Evolutionary conservation across 495 filamentous ascomycete species (phyloP).

Genomic region (Entonaema liquescens): DNA sequence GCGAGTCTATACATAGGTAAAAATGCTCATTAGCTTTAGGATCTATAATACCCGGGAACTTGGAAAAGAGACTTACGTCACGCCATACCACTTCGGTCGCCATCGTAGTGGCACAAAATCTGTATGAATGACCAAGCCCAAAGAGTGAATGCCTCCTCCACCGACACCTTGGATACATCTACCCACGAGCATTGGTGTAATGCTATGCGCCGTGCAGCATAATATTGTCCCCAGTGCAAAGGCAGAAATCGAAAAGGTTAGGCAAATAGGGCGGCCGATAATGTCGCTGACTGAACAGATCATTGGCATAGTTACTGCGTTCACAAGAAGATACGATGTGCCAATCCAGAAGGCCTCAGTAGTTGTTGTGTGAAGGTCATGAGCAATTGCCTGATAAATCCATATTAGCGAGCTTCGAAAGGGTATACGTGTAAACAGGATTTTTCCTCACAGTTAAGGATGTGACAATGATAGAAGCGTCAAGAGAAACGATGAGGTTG

Average conservation of each 20-base stretch:
- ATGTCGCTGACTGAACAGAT: not conserved
- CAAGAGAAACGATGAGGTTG: not conserved
- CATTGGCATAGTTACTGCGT: not conserved
- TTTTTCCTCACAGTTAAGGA: not conserved
- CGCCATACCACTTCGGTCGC: not conserved
- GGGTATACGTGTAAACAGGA: not conserved
- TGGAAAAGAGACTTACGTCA: not conserved
- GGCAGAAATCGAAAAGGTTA: not conserved
- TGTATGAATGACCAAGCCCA: not conserved
- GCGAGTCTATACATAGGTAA: not conserved
- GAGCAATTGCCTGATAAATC: not conserved
- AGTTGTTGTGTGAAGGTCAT: not conserved
- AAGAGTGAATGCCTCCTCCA: not conserved
- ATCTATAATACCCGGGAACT: not conserved
- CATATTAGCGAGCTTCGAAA: not conserved
- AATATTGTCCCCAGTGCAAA: not conserved
- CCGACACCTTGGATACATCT: not conserved
- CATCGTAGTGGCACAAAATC: not conserved
- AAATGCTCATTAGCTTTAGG: not conserved
- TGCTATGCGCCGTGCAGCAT: not conserved
- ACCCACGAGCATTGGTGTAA: not conserved
- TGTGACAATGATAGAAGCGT: not conserved
- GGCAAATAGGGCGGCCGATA: not conserved
- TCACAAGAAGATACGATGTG: not conserved
- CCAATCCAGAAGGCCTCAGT: not conserved